phyloP scores from a whole-genome alignment of 371 early-diverging fungal genomes.

The Blakeslea trispora region DNA sequence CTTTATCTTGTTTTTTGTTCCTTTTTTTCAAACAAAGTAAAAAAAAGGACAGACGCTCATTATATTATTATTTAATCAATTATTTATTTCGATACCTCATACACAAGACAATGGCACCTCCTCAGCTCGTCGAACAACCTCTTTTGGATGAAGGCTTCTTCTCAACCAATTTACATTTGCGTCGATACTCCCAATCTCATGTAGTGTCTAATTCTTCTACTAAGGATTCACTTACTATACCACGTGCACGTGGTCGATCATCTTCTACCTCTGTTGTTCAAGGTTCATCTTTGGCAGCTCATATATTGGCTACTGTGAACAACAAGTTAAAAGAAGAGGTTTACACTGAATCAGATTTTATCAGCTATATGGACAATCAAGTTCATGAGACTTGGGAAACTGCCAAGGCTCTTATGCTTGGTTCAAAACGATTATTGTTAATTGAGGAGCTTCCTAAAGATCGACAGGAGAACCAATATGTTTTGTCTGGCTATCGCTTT shows the following conservation, averaged over 20 bases:
- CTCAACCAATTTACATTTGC: constrained; percentile 16
- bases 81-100: constrained; percentile 1
- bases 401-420: constrained; percentile 58
- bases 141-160: constrained; percentile 12
- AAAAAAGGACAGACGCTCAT: neutral
- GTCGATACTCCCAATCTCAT: constrained; percentile 32
- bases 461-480: constrained; percentile 71
- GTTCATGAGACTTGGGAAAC: constrained; percentile 54
- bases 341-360: constrained; percentile 29
- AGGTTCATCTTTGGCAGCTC: constrained; percentile 35
- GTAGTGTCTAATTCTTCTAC: constrained; percentile 18
- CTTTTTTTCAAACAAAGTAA: neutral
- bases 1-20: neutral
- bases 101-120: constrained; percentile 17
- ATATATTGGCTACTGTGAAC: constrained; percentile 43
- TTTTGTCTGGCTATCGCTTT: constrained; percentile 68
- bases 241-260: constrained; percentile 24
- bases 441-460: constrained; percentile 66
- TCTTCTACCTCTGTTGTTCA: constrained; percentile 27
- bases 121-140: constrained; percentile 18
- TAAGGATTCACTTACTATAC: constrained; percentile 24
- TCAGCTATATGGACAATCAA: constrained; percentile 46
- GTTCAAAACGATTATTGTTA: constrained; percentile 58
- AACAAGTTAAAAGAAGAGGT: constrained; percentile 24
- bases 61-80: neutral